These are phyloP conservation scores for Fusarium torulosum DNA, from an alignment of 2,329 filamentous ascomycete genomes.

Conservation along the genomic window DNA sequence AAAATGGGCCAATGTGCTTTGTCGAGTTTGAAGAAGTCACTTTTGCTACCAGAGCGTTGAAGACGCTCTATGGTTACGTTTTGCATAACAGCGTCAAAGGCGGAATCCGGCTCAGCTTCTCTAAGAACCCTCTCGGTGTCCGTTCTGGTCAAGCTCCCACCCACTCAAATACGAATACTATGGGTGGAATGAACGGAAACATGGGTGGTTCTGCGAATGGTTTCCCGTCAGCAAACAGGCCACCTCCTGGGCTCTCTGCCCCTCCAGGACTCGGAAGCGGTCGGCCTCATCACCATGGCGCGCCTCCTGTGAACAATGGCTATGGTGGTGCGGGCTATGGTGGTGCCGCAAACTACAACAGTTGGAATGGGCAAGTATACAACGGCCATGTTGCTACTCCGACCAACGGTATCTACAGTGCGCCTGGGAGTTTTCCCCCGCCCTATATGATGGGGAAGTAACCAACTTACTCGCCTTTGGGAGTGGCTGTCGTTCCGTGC, in stretches of 20 bases:
- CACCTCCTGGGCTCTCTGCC: conserved; percentile 82
- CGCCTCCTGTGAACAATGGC: conserved; percentile 38
- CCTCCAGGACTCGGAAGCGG: conserved; percentile 75
- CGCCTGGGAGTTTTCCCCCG: conserved; percentile 44
- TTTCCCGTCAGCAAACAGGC: conserved; percentile 78
- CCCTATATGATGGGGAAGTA: conserved; percentile 14
- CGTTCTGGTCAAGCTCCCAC: conserved; percentile 77
- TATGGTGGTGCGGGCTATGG: conserved; percentile 36
- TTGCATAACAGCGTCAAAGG: conserved; percentile 95
- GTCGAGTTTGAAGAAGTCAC: conserved; percentile 97
- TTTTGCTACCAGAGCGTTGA: conserved; percentile 89
- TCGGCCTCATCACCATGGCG: conserved; percentile 44
- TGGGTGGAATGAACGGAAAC: conserved; percentile 71
- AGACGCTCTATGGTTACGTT: conserved; percentile 87
- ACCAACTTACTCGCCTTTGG: neutral
- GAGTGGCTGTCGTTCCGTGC: neutral
- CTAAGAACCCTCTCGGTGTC: conserved; percentile 95
- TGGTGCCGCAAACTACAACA: conserved; percentile 35
- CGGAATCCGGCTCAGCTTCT: conserved; percentile 95
- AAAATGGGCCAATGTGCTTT: conserved; percentile 98
- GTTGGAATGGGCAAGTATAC: conserved; percentile 45
- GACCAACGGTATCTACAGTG: conserved; percentile 35
- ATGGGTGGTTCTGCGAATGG: conserved; percentile 65
- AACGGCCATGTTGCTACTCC: conserved; percentile 25
- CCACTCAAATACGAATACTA: conserved; percentile 54